phyloP scores from a whole-genome alignment of 2,329 filamentous ascomycete species.

The Ophiostoma ips region DNA sequence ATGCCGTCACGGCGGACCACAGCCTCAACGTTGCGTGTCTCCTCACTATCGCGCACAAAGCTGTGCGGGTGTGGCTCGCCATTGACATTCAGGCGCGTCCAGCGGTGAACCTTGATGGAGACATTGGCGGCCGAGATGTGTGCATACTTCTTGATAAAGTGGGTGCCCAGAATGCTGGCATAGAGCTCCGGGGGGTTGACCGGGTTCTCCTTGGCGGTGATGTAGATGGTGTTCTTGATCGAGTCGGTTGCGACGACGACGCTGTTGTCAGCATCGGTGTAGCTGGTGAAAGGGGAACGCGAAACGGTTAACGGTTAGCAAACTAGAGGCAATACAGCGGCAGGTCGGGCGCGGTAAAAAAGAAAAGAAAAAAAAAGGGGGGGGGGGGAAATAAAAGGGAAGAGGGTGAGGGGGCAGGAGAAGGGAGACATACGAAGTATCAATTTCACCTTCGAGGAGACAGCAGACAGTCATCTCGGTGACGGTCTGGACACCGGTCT shows the following conservation, averaged over 20 bases:
- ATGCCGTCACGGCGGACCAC: conserved; percentile 57
- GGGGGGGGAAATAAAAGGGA: not conserved
- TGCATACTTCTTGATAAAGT: conserved; percentile 77
- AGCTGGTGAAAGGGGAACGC: conserved; percentile 36
- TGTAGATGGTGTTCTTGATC: conserved; percentile 95
- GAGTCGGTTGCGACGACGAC: conserved; percentile 93
- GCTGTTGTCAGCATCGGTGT: conserved; percentile 87
- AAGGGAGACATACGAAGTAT: conserved; percentile 48
- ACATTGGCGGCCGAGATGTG: conserved; percentile 82
- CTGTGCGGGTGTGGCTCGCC: conserved; percentile 89
- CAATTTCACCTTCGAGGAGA: conserved; percentile 84
- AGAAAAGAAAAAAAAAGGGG: too few species aligned
- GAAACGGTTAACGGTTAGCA: not conserved
- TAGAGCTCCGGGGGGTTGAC: conserved; percentile 90
- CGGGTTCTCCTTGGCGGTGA: conserved; percentile 85
- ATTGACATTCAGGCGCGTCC: conserved; percentile 78
- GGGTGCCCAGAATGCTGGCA: conserved; percentile 67
- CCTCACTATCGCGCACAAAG: conserved; percentile 78
- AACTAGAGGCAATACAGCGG: too few species aligned
- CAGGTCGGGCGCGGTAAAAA: too few species aligned
- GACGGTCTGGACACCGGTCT: conserved; percentile 68
- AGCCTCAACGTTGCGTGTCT: conserved; percentile 73
- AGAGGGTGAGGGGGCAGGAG: too few species aligned
- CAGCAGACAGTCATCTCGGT: conserved; percentile 92
- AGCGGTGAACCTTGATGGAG: conserved; percentile 71